Evolutionary conservation across 192 early-diverging fungal species (phyloP), one percentile per base, ranked within the genome.

Genomic region (Spizellomyces punctatus): DNA sequence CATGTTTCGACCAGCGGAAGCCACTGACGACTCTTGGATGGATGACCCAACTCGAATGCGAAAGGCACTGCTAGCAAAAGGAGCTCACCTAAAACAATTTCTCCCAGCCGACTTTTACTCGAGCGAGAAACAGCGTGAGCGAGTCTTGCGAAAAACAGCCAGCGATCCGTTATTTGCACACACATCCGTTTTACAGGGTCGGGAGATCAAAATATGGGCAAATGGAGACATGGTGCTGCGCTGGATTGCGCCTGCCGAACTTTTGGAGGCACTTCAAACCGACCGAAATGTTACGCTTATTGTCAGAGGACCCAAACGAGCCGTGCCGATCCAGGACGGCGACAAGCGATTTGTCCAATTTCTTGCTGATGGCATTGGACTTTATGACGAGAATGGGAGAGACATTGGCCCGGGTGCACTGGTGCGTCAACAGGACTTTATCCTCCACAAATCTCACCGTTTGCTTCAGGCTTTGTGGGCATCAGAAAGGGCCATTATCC

Each of bases 51-150:
- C 17, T 21, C 36, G n/a, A 1, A 1, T 61, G 14, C 12, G 4
- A 21, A 27, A 61, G 59, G 59, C 59, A 27, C 5, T 61, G 59
- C 59, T 16, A 22, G 59, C 59, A 16, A 1, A 61, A 61, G 27
- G 5, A 21, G 17, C 0, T 22, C 12, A 4, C 59, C n/a, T 60
- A 22, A 27, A 16, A 12, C 36, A 16, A 10, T 4, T 61, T 27
- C 59, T 4, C n/a, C 16, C 59, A 21, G 10, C 16, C 10, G 58
- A 19, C 9, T 60, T 60, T 19, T 60, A 17, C 22, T 60, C 58
- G 19, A 12, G 12, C 9, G 58, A 60, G 19, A 9, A 52, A n/a
- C 49, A 52, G n/a, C 49, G 49, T n/a, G n/a, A n/a, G 49, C 49
- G n/a, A 52, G n/a, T 9, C 10, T 10, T 9, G 49, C 49, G 9